Evolutionary conservation across 192 early-diverging fungal genomes (phyloP).

Genomic region (Linnemannia zychae): DNA sequence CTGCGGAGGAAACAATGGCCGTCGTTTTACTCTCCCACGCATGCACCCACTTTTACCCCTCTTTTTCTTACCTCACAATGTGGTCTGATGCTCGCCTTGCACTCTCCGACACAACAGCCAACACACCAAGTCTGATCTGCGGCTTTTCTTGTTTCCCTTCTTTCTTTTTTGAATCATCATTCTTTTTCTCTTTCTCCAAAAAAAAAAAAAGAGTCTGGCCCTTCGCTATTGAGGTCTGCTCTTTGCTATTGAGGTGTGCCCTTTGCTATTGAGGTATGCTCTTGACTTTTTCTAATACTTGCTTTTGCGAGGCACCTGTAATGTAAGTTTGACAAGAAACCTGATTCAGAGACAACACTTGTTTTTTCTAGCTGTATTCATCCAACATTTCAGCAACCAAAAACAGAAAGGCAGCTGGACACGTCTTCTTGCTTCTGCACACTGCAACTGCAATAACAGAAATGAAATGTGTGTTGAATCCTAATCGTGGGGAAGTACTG

Average conservation of each 20-base stretch:
- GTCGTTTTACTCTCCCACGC: conserved; percentile 5
- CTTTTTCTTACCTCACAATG: not conserved
- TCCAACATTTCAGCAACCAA: not conserved
- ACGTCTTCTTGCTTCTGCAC: too few species aligned
- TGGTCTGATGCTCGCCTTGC: not conserved
- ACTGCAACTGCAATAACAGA: too few species aligned
- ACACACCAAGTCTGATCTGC: not conserved
- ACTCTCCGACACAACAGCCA: not conserved
- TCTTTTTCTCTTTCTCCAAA: not conserved
- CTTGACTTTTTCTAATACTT: not conserved
- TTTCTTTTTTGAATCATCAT: not conserved
- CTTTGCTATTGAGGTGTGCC: too few species aligned
- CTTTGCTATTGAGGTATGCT: not conserved
- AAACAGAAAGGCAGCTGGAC: conserved; percentile 3
- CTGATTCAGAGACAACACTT: not conserved
- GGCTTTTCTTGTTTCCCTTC: not conserved
- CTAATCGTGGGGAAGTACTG: not conserved
- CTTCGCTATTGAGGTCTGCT: not conserved
- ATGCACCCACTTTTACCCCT: not conserved
- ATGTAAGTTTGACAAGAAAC: conserved; percentile 3
- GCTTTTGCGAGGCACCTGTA: not conserved
- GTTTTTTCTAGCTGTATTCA: not conserved
- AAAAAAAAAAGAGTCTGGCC: not conserved
- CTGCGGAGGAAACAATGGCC: not conserved
- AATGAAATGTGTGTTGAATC: not conserved